Base-by-base conservation (phyloP, 2,329 filamentous ascomycete genomes). In the Beauveria brongniartii region DNA sequence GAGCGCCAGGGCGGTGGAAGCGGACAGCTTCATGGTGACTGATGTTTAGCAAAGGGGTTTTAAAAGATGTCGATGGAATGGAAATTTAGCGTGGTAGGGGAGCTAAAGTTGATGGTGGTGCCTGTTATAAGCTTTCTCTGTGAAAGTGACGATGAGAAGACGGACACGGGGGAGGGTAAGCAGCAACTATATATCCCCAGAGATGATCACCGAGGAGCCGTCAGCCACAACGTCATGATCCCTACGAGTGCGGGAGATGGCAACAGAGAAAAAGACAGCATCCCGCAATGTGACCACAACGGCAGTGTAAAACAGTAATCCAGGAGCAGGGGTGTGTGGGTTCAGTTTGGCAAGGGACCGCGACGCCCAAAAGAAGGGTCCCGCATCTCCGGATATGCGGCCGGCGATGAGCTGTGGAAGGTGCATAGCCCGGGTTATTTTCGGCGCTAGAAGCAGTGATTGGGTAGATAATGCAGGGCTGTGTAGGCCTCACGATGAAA, bases 11-110 rank as follows among this genome's bases (percentile, higher is more conserved):
- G 30, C 43, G 44, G 30, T 4, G 43, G 50, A 9, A 59, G 67
- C 65, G 63, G 58, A 50, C 51, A 67, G 63, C 64, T 71, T 68
- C 72, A 73, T 72, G 46, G 46, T 64, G 52, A 40, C 59, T 43
- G 40, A 14, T 6, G 14, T 16, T 37, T 37, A 14, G 16, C 5
- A 5, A 16, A 16, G 2, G 34, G 14, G 12, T 37, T 37, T 3
- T 16, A 5, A 37, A 37, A 6, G 34, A 37, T 6, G 34, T 37
- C 5, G 5, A 37, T 16, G 12, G 34, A 16, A 37, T 16, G 5
- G 14, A 16, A 37, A 5, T 5, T 37, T 14, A 37, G 14, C 34
- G 34, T 5, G 5, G 47, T 34, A 20, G 10, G n/a, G 22, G 6
- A n/a, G 24, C 34, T 51, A 24, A 34, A 30, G 10, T 28, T n/a